Percentiles rank a stretch among this genome's conserved stretches.
Evolutionary conservation across 2,329 filamentous ascomycete genomes (phyloP).

Genomic region (Neurospora sp.): DNA sequence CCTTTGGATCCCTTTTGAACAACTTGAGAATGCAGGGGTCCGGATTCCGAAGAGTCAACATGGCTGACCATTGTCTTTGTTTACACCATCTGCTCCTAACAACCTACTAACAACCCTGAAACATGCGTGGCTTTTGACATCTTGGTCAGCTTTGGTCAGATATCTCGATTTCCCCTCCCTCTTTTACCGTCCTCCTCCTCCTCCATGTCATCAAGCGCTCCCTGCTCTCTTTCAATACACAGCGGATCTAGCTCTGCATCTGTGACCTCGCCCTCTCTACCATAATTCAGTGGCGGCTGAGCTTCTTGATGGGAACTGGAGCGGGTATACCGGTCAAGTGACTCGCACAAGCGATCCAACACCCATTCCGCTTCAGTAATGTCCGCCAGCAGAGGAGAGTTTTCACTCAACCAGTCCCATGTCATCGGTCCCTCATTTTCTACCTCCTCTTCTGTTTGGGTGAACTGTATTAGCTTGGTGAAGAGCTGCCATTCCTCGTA

Average conservation of each 20-base stretch:
- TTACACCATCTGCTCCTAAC: not conserved
- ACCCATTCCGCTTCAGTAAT: constrained; percentile 57
- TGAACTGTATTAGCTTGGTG: constrained; percentile 52
- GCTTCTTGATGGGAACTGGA: not conserved
- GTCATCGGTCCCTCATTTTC: constrained; percentile 50
- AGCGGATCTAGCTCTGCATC: not conserved
- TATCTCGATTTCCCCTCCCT: not conserved
- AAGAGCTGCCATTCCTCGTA: constrained; percentile 64
- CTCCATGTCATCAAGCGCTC: not conserved
- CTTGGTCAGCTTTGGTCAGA: not conserved
- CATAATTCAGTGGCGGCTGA: not conserved
- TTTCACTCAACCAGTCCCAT: constrained; percentile 65
- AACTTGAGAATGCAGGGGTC: not conserved
- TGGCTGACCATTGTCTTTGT: not conserved
- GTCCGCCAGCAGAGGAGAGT: constrained; percentile 55
- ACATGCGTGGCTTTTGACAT: not conserved
- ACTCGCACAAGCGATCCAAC: constrained; percentile 55
- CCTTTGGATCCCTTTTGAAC: not conserved
- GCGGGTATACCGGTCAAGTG: constrained; percentile 33
- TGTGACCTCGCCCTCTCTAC: not conserved
- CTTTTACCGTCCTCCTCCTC: not conserved
- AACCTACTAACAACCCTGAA: not conserved
- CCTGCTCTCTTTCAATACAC: not conserved
- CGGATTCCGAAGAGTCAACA: not conserved
- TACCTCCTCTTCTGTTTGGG: constrained; percentile 31